These are phyloP conservation scores for Coniochaeta sp. DNA, from an alignment of 2,329 filamentous ascomycete species.

Conservation along the genomic window DNA sequence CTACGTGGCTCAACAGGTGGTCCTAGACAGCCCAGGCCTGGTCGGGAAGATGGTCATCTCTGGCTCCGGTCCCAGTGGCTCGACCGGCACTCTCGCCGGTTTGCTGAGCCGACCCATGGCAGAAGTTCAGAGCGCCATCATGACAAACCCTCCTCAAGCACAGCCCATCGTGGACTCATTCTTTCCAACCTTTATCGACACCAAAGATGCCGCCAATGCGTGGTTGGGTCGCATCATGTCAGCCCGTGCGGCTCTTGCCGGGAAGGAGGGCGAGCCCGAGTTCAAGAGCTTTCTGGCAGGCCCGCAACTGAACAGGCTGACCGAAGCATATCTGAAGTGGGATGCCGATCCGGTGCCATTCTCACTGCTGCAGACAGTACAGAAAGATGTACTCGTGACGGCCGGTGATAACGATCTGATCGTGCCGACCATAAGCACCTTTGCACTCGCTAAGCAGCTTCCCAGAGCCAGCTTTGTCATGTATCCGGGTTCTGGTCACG, in stretches of 20 bases:
- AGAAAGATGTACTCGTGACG: conserved; percentile 5
- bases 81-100: not conserved
- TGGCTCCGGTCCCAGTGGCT: not conserved
- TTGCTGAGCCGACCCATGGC: not conserved
- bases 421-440: conserved; percentile 3
- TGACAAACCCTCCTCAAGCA: not conserved
- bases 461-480: conserved; percentile 4
- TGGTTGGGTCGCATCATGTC: conserved; percentile 3
- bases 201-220: not conserved
- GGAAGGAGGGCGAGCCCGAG: conserved; percentile 1
- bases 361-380: conserved; percentile 3
- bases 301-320: not conserved
- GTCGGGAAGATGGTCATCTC: conserved; percentile 3
- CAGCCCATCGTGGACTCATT: conserved; percentile 2
- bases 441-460: conserved; percentile 2
- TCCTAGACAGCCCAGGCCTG: conserved; percentile 2
- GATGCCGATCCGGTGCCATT: conserved; percentile 3
- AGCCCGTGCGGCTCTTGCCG: not conserved
- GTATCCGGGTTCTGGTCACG: conserved; percentile 5
- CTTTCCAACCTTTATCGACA: conserved; percentile 3
- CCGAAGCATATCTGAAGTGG: conserved; percentile 2
- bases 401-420: conserved; percentile 3
- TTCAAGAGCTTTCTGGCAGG: not conserved
- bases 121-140: conserved; percentile 2
- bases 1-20: conserved; percentile 4